Base-by-base conservation (phyloP, 805 yeast species). In the Monosporozyma siamensis region DNA sequence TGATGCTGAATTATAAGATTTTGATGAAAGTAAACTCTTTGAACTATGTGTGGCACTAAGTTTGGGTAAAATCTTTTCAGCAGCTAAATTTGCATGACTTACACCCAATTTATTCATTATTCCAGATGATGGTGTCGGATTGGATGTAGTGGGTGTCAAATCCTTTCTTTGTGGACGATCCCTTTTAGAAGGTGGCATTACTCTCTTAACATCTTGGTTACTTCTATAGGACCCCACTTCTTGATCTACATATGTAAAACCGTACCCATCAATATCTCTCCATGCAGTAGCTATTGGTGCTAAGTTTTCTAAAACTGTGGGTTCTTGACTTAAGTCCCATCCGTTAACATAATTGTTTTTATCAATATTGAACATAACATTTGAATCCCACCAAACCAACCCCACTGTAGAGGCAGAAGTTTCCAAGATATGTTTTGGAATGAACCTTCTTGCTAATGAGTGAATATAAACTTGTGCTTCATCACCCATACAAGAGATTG, bases 401-500 rank as follows among this genome's bases (percentile, higher is more conserved):
- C 66, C 66, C 14, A 52, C 40, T 0, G 65, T 58, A 6, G 63
- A 54, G 6, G 63, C 51, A 2, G 52, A 38, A 9, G 64, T 55
- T 17, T 48, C 44, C 12, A 62, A 58, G 4, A 71, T 66, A 48
- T 72, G 66, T 32, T 71, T 70, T 1, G 97, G 95, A 18, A 88
- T 73, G 55, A 73, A 81, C 49, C 79, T 83, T 48, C 95, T 68
- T 29, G 71, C 71, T 40, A 86, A 66, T 34, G 78, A 79, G 72
- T 84, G 86, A 4, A 86, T 71, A 39, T 81, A 77, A 5, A 83
- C 70, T 24, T 76, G 72, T 2, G 82, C 74, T 34, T 67, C 94
- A 53, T 82, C 88, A 39, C 80, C 80, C 50, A 82, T 63, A 43
- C 79, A 82, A 56, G 82, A 80, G 30, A 81, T 71, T 0, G 94